A percentile compares a stretch with the other conserved stretches of the same genome.
Evolutionary conservation across 345 rosid species (phyloP).

Genomic region (Draba incana): DNA sequence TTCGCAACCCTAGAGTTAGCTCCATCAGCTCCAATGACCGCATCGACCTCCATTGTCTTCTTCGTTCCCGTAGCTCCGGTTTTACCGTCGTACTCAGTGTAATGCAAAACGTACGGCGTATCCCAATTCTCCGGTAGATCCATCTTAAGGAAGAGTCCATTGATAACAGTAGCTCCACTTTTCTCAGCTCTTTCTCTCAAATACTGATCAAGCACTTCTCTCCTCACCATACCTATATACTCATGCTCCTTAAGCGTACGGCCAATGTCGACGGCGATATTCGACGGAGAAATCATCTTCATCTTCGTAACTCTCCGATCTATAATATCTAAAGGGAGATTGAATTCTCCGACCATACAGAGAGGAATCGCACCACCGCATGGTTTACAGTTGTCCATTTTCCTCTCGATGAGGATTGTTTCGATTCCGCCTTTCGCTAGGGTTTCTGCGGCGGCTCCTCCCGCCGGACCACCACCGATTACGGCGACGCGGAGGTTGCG

Average conservation of each 20-base stretch:
- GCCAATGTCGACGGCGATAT: conserved; percentile 94
- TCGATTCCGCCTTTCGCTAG: conserved; percentile 88
- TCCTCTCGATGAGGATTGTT: conserved; percentile 80
- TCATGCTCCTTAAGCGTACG: conserved; percentile 89
- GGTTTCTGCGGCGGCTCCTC: conserved; percentile 80
- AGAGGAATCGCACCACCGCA: conserved; percentile 96
- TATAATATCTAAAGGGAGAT: conserved; percentile 86
- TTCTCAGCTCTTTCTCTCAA: conserved; percentile 74
- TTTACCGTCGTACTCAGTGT: conserved; percentile 76
- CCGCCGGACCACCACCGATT: conserved; percentile 93
- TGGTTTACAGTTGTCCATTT: conserved; percentile 93
- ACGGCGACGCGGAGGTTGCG: conserved; percentile 89
- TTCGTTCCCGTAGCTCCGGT: conserved; percentile 67
- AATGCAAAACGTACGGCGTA: conserved; percentile 73
- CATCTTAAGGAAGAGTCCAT: conserved; percentile 88
- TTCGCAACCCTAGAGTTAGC: conserved; percentile 96
- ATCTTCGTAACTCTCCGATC: conserved; percentile 87
- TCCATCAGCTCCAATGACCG: conserved; percentile 93
- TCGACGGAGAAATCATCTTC: conserved; percentile 98
- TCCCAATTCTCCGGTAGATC: conserved; percentile 61
- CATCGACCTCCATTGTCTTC: conserved; percentile 88
- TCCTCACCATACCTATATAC: conserved; percentile 96
- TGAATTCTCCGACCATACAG: conserved; percentile 96
- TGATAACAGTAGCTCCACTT: conserved; percentile 77
- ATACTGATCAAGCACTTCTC: conserved; percentile 79